Percentiles rank a stretch among this genome's conserved stretches.
Conservation (phyloP, 352 stramenopile species). For the Phytophthora sojae region DNA sequence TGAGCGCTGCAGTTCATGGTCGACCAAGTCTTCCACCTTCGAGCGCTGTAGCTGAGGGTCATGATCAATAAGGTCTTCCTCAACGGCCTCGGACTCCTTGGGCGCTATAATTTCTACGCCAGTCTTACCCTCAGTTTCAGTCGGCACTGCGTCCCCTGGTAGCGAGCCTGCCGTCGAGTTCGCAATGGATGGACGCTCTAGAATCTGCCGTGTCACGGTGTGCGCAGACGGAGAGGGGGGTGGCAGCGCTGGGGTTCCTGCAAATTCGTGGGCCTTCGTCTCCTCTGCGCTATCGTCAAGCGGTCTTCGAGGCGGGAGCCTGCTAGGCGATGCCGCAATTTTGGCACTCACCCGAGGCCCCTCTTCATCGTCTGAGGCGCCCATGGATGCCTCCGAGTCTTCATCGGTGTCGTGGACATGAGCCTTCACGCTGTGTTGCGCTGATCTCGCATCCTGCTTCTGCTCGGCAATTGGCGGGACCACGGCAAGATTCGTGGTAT, state of each 20-base stretch:
- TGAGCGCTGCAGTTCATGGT: conserved; percentile 14
- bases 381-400: conserved; percentile 50
- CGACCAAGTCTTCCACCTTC: conserved; percentile 8
- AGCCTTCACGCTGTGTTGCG: conserved; percentile 6
- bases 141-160: conserved; percentile 3
- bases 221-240: conserved; percentile 56
- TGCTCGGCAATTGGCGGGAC: conserved; percentile 31
- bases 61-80: conserved; percentile 27
- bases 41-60: conserved; percentile 1
- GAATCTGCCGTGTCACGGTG: conserved; percentile 38
- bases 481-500: conserved; percentile 7
- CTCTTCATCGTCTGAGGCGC: conserved; percentile 45
- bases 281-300: conserved; percentile 56
- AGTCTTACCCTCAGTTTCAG: conserved; percentile 10
- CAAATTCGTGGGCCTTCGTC: conserved; percentile 63
- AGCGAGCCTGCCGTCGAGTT: conserved; percentile 25
- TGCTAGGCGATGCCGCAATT: background rate
- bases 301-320: background rate
- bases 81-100: conserved; percentile 6
- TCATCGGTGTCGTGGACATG: conserved; percentile 41
- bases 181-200: conserved; percentile 45
- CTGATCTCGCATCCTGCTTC: conserved; percentile 9
- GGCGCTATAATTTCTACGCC: conserved; percentile 1
- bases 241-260: conserved; percentile 48
- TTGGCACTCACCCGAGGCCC: conserved; percentile 25